Percentiles rank a stretch among this genome's conserved stretches.
These are phyloP conservation scores for Plasmopara viticola DNA, from an alignment of 352 stramenopile genomes.

Conservation along the genomic window DNA sequence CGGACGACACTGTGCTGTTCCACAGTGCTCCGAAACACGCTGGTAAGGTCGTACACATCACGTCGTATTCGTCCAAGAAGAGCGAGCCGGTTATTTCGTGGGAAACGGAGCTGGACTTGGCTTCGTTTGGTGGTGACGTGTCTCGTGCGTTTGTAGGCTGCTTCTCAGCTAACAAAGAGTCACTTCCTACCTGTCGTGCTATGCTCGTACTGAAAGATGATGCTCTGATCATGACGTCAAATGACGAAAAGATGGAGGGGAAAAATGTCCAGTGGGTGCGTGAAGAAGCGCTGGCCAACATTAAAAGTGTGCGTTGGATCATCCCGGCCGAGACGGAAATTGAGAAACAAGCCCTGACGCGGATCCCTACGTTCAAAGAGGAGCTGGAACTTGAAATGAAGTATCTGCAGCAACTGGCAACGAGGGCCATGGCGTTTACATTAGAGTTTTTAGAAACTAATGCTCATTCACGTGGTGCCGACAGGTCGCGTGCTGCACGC, in stretches of 20 bases:
- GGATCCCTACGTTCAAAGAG: slow-evolving; percentile 66
- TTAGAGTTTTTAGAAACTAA: slow-evolving; percentile 47
- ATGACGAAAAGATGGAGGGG: slow-evolving; percentile 36
- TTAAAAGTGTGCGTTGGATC: slow-evolving; percentile 73
- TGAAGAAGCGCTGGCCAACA: slow-evolving; percentile 73
- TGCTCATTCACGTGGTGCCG: slow-evolving; percentile 15
- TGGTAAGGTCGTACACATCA: slow-evolving; percentile 28
- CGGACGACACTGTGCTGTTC: slow-evolving; percentile 50
- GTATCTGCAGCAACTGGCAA: slow-evolving; percentile 43
- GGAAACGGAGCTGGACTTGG: slow-evolving; percentile 43
- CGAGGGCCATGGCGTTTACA: slow-evolving; percentile 41
- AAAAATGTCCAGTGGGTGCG: slow-evolving; percentile 58
- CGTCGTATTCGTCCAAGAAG: slow-evolving; percentile 43
- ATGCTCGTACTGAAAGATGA: slow-evolving; percentile 71
- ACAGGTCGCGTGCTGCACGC: slow-evolving; percentile 32
- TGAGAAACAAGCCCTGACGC: slow-evolving; percentile 63
- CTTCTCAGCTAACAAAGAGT: slow-evolving; percentile 51
- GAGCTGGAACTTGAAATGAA: slow-evolving; percentile 58
- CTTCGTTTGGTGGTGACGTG: slow-evolving; percentile 45
- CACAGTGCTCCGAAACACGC: slow-evolving; percentile 27
- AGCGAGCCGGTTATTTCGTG: slow-evolving; percentile 25
- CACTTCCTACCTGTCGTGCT: slow-evolving; percentile 37
- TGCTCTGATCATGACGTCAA: slow-evolving; percentile 59
- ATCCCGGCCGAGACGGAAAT: slow-evolving; percentile 71
- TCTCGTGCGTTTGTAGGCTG: slow-evolving; percentile 49